Percentiles rank a stretch among this genome's conserved stretches.
Evolutionary conservation across 2,329 filamentous ascomycete genomes (phyloP).

Genomic region (Clonostachys rosea): DNA sequence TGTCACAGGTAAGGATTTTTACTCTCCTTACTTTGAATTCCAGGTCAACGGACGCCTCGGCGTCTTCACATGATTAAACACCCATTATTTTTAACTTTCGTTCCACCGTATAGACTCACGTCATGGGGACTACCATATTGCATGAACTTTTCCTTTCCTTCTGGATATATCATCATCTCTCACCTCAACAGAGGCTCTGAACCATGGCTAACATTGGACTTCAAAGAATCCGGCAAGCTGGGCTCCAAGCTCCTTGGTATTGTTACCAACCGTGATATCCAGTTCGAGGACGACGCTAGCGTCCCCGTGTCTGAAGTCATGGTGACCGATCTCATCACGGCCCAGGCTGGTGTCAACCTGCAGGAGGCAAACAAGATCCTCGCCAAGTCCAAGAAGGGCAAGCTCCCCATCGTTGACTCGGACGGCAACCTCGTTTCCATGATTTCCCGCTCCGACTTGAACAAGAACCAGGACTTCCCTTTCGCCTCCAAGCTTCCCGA

Average conservation of each 20-base stretch:
- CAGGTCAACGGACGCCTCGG: conserved; percentile 1
- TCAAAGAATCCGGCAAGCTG: conserved; percentile 82
- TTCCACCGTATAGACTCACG: conserved; percentile 96
- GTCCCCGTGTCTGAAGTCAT: conserved; percentile 84
- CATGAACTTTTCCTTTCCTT: conserved; percentile 4
- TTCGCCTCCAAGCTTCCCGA: conserved; percentile 92
- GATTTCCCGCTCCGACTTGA: conserved; percentile 90
- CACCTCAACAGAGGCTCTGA: neutral
- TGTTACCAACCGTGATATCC: conserved; percentile 95
- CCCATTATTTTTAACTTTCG: conserved; percentile 94
- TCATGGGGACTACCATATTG: conserved; percentile 66
- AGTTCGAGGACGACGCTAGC: conserved; percentile 78
- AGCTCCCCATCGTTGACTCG: conserved; percentile 86
- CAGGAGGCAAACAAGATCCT: conserved; percentile 89
- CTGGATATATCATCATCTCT: neutral
- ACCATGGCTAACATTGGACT: conserved; percentile 27
- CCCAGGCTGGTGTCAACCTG: conserved; percentile 75
- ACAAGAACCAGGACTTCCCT: conserved; percentile 97
- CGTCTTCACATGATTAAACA: conserved; percentile 67
- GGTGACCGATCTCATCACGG: conserved; percentile 92
- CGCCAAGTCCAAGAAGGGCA: conserved; percentile 95
- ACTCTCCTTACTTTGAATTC: conserved; percentile 5
- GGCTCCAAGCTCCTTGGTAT: conserved; percentile 96
- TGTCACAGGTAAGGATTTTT: conserved; percentile 78
- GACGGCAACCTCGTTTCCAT: conserved; percentile 84